Conservation (phyloP, 345 rosid genomes). For the Melaleuca quinquenervia region DNA sequence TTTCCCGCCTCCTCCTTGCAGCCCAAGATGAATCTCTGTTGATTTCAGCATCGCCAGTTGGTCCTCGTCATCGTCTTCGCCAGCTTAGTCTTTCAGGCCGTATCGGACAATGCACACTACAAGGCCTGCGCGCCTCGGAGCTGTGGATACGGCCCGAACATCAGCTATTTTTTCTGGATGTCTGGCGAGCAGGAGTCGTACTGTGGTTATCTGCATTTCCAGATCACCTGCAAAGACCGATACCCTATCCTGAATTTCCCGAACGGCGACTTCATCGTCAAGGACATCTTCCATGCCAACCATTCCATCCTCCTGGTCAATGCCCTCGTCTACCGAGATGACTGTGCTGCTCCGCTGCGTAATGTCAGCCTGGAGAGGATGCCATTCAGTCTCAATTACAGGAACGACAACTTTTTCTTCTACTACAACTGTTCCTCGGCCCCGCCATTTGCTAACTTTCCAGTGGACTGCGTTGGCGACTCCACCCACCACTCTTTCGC, state of each 20-base stretch:
- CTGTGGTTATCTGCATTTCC: neutral
- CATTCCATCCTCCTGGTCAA: neutral
- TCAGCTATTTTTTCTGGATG: constrained; percentile 2
- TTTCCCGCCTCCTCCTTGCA: too few species aligned
- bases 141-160: neutral
- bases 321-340: neutral
- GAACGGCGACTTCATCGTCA: neutral
- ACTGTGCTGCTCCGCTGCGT: neutral
- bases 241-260: neutral
- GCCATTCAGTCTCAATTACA: neutral
- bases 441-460: neutral
- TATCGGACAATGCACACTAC: neutral
- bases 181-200: neutral
- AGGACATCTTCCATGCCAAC: neutral
- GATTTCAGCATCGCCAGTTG: too few species aligned
- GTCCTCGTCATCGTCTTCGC: too few species aligned
- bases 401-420: constrained; percentile 3
- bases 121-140: neutral
- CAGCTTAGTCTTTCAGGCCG: too few species aligned
- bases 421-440: constrained; percentile 9
- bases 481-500: constrained; percentile 22
- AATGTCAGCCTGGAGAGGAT: constrained; percentile 32
- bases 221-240: neutral
- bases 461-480: constrained; percentile 11
- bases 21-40: too few species aligned